Base-by-base conservation (phyloP, 2,329 filamentous ascomycete species). In the Domatiomyces globalis region DNA sequence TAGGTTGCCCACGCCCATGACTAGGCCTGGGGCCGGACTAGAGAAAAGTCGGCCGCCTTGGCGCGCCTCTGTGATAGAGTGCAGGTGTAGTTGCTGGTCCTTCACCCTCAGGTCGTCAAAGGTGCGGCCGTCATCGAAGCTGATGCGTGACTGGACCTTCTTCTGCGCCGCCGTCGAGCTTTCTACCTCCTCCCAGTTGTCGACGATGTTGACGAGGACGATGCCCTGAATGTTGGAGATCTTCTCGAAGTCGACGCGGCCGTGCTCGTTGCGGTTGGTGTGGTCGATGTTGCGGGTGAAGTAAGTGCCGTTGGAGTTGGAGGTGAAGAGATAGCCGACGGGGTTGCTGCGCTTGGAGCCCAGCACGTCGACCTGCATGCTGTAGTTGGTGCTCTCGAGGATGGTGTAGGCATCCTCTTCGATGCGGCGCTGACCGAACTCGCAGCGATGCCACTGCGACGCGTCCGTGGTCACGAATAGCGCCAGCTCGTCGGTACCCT, bases 281-380 rank as follows among this genome's bases (percentile, higher is more conserved):
- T 95, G 84, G 53, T 94, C 85, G 51, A 90, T 78, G 62, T 95
- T 96, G 62, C 84, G 82, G 1, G 85, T 92, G 65, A 96, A 98
- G 67, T 90, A 95, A 2, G 88, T 95, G 54, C 92, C 92, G 64
- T 96, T 94, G 29, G 89, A 96, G 66, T 98, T 98, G 65, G 90
- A 96, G 5, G 88, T 94, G 63, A 95, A 90, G 51, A 98, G 74
- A 9, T 85, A 81, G 33, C 92, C 94, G 79, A 95, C 90, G 0
- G 84, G 79, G 39, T 77, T 79, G 1, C 75, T 77, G 10, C 76
- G 76, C 51, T 67, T 70, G 9, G 75, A 75, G 1, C 84, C 87
- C 77, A 90, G 83, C 56, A 96, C 89, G 67, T 96, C 89, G 51
- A 98, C 81, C 69, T 96, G 90, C 60, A 98, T 88, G 71, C 90